Percentiles rank a stretch among this genome's conserved stretches.
phyloP scores from a whole-genome alignment of 305 asterid genomes.

The Solanum hybrid region DNA sequence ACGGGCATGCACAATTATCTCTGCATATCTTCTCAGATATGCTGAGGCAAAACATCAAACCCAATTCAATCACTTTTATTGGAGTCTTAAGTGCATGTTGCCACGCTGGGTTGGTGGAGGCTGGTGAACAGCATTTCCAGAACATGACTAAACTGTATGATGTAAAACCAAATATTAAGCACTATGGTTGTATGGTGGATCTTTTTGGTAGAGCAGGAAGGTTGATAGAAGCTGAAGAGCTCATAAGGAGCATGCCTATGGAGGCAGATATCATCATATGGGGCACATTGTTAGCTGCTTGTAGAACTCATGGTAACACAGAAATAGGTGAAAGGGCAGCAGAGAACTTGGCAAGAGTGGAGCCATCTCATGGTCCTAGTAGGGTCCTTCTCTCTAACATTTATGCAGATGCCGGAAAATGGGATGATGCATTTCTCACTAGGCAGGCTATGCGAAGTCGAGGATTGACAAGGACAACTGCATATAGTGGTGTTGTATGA shows the following conservation, averaged over 20 bases:
- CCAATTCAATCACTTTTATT: constrained; percentile 56
- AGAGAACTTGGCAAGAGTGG: constrained; percentile 50
- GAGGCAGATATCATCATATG: constrained; percentile 71
- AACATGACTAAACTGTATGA: constrained; percentile 45
- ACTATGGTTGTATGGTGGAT: constrained; percentile 94
- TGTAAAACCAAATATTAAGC: constrained; percentile 69
- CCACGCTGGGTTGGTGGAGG: constrained; percentile 82
- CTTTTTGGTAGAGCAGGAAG: constrained; percentile 80
- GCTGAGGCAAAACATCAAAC: constrained; percentile 35
- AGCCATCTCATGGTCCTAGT: constrained; percentile 87
- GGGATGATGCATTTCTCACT: constrained; percentile 60
- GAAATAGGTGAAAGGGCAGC: constrained; percentile 82
- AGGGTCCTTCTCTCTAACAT: constrained; percentile 67
- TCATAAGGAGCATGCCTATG: constrained; percentile 68
- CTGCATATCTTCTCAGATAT: constrained; percentile 54
- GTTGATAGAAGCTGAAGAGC: constrained; percentile 66
- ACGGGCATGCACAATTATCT: constrained; percentile 58
- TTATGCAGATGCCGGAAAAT: constrained; percentile 71
- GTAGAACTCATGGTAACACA: constrained; percentile 52
- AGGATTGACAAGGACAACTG: constrained; percentile 53
- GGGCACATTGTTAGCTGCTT: constrained; percentile 77
- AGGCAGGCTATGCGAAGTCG: constrained; percentile 39
- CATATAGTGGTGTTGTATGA: constrained; percentile 64
- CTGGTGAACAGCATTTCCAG: constrained; percentile 56
- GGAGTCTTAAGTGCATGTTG: constrained; percentile 89